These are phyloP conservation scores for Chimonanthus praecox DNA, from an alignment of 164 flowering plant species.

Conservation along the genomic window DNA sequence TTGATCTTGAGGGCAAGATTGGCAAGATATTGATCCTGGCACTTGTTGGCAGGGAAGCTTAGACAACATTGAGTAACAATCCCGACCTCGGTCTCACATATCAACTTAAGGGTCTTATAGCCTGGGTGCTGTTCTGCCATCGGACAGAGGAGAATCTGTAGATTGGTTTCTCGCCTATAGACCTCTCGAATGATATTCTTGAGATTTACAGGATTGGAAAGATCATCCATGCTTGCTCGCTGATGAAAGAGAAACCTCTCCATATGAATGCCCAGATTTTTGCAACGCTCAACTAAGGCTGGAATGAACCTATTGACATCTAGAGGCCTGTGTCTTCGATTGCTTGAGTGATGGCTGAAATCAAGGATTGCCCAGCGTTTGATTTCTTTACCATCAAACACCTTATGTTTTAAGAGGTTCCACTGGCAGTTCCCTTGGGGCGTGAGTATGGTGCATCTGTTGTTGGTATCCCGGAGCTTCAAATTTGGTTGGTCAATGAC, in stretches of 20 bases:
- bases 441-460: slow-evolving; percentile 7
- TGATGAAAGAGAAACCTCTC: slow-evolving; percentile 19
- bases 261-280: slow-evolving; percentile 40
- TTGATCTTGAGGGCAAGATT: slow-evolving; percentile 80
- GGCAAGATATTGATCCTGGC: slow-evolving; percentile 42
- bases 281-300: slow-evolving; percentile 27
- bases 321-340: background rate
- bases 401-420: slow-evolving; percentile 45
- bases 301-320: slow-evolving; percentile 22
- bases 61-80: slow-evolving; percentile 72
- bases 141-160: slow-evolving; percentile 62
- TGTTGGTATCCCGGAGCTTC: slow-evolving; percentile 33
- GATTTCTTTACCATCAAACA: slow-evolving; percentile 45
- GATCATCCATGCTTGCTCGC: slow-evolving; percentile 24
- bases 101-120: slow-evolving; percentile 63
- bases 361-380: slow-evolving; percentile 61
- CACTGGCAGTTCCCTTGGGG: slow-evolving; percentile 58
- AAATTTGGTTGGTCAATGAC: slow-evolving; percentile 51
- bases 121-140: slow-evolving; percentile 58
- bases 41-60: slow-evolving; percentile 29
- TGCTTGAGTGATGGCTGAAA: slow-evolving; percentile 8
- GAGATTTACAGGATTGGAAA: slow-evolving; percentile 24
- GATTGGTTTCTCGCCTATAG: slow-evolving; percentile 6
- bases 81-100: slow-evolving; percentile 68
- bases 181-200: slow-evolving; percentile 22